Evolutionary conservation across 2,329 filamentous ascomycete genomes (phyloP).

Genomic region (Cladorrhinum sp.): DNA sequence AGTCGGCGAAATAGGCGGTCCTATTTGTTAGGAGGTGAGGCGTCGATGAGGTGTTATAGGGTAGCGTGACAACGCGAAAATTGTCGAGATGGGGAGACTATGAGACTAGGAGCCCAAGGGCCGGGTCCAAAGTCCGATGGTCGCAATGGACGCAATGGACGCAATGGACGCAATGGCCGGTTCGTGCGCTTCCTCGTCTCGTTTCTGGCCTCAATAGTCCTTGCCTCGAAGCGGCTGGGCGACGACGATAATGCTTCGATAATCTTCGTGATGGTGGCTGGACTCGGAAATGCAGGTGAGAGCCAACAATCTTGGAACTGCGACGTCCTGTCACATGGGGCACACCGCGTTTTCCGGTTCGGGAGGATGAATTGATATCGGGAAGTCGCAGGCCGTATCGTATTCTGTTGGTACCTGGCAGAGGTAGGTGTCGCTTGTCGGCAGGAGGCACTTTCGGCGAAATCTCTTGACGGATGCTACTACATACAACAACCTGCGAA

Average conservation of each 20-base stretch:
- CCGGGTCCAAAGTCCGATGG: neutral
- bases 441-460: neutral
- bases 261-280: neutral
- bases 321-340: neutral
- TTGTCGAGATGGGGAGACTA: neutral
- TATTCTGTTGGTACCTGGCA: neutral
- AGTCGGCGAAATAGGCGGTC: conserved; percentile 18
- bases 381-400: neutral
- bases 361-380: neutral
- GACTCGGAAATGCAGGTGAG: neutral
- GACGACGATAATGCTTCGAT: neutral
- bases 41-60: conserved; percentile 1
- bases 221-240: neutral
- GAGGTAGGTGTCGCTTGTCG: neutral
- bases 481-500: neutral
- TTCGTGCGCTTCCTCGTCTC: neutral
- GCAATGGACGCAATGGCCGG: too few relatives aligned
- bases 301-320: neutral
- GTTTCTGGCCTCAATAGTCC: neutral
- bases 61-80: neutral
- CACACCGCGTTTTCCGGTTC: neutral
- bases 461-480: neutral
- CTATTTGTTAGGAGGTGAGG: conserved; percentile 9
- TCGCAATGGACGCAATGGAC: neutral
- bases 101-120: neutral